Evolutionary conservation across 2,329 filamentous ascomycete genomes (phyloP).

Genomic region (Neoarthrinium moseri): DNA sequence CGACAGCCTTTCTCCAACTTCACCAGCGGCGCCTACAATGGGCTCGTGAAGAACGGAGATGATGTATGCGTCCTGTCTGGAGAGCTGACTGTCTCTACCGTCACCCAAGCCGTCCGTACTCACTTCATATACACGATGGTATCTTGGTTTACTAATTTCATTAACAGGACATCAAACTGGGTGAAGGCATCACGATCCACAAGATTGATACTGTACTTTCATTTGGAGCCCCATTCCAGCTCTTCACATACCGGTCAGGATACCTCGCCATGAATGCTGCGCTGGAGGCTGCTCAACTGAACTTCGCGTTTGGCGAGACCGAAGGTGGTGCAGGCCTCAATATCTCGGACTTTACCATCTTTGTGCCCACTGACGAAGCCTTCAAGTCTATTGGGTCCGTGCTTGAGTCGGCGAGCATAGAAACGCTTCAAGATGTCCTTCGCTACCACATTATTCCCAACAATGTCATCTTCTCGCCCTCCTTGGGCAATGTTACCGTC

Average conservation of each 20-base stretch:
- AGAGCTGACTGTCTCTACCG: conserved; percentile 28
- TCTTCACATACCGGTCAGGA: conserved; percentile 26
- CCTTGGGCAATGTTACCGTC: conserved; percentile 24
- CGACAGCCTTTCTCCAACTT: conserved; percentile 35
- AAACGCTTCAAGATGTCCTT: conserved; percentile 26
- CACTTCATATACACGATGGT: neutral
- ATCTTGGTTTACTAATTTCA: neutral
- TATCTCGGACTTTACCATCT: conserved; percentile 30
- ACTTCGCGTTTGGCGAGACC: conserved; percentile 22
- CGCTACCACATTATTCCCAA: conserved; percentile 30
- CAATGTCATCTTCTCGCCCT: conserved; percentile 26
- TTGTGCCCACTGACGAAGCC: conserved; percentile 25
- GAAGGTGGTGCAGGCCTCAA: conserved; percentile 18
- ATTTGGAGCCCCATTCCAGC: conserved; percentile 28
- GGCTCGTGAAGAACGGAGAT: conserved; percentile 27
- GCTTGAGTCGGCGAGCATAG: conserved; percentile 17
- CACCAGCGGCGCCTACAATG: conserved; percentile 35
- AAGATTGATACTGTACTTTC: conserved; percentile 26
- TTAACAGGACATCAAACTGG: conserved; percentile 25
- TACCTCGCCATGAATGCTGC: conserved; percentile 28
- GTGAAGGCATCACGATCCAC: conserved; percentile 27
- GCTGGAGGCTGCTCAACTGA: conserved; percentile 22
- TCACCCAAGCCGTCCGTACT: conserved; percentile 28
- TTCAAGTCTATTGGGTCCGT: conserved; percentile 28
- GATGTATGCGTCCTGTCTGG: conserved; percentile 32